Base-by-base conservation (phyloP, 305 asterid genomes). In the Fraxinus floribunda region DNA sequence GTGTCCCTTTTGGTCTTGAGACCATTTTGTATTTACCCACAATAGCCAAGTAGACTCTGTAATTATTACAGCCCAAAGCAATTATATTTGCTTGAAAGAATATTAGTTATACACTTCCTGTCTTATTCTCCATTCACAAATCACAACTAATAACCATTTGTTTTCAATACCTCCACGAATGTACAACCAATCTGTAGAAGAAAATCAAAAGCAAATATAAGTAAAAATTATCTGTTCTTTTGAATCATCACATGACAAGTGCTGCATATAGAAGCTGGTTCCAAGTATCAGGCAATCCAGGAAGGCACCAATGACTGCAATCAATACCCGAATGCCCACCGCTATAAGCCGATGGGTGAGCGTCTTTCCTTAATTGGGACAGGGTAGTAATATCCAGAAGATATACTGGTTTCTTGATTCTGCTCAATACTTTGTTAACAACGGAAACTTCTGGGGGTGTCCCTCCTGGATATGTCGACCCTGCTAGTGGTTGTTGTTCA, bases 241-340 rank as follows among this genome's bases (percentile, higher is more conserved):
- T 57, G 24, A 26, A 62, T 72, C 80, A 11, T 89, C 91, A 88
- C 91, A 87, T 83, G 11, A 87, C 86, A 60, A 92, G 92, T 76
- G 95, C 88, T 72, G 97, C 93, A 77, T 93, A 93, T 0, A 91
- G 84, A 66, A 93, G 87, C 87, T 91, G 94, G 83, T 93, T 93
- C 97, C 97, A 93, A 0, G 95, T 91, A 84, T 93, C 97, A 0
- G 97, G 97, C 83, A 93, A 82, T 18, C 97, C 97, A 1, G 97
- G 95, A 22, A 93, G 92, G 83, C 97, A 91, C 97, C 97, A 93
- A 72, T 93, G 97, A 86, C 95, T 91, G 88, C 97, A 93, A 79
- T 93, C 97, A 2, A 83, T 85, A 20, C 92, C 93, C 0, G 88
- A 62, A 68, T 87, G 94, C 35, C 60, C 85, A 0, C 94, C 94